Evolutionary conservation across 164 flowering plant genomes (phyloP), one percentile per base, ranked within the genome.

Genomic region (Tinospora cordifolia): DNA sequence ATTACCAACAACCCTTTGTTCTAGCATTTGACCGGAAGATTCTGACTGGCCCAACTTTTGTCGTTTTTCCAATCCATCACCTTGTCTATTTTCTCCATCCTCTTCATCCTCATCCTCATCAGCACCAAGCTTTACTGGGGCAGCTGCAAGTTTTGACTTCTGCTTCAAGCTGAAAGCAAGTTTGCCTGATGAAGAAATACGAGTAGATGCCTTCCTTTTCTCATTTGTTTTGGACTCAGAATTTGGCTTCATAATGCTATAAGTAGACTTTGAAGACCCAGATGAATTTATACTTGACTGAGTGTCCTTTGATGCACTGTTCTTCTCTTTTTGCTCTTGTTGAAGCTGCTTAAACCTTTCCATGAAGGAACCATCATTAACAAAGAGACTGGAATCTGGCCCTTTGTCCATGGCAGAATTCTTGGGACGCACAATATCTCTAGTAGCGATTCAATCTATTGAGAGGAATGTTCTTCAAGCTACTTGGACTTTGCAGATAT

Each of bases 81-180:
- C 75, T n/a, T 78, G 69, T 19, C 44, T 70, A 73, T 75, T 79
- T 70, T 74, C 87, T 68, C 70, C 74, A 76, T 80, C 82, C 26
- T 68, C 65, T 27, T 82, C 92, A 67, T 85, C 91, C 67, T 87
- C 97, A 74, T 87, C 98, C 74, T 89, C 96, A 79, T 94, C 99
- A 47, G 77, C 97, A 72, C 81, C 92, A 46, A 92, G 77, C 79
- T 86, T 89, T 59, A 92, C 84, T 60, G 92, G 75, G 41, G 97
- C 86, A 24, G 87, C 85, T 54, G 82, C 89, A 74, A 88, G 83
- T 80, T 89, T 95, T 38, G 99, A 92, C 78, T 90, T 94, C 75
- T 87, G 97, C 81, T 89, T 95, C 90, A 95, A 87, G 78, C 99
- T 95, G 81, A 95, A 95, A 17, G 99, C 99, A 71, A 95, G 90